These are phyloP conservation scores for Phragmites australis DNA, from an alignment of 176 grass and related monocot species.

Conservation along the genomic window DNA sequence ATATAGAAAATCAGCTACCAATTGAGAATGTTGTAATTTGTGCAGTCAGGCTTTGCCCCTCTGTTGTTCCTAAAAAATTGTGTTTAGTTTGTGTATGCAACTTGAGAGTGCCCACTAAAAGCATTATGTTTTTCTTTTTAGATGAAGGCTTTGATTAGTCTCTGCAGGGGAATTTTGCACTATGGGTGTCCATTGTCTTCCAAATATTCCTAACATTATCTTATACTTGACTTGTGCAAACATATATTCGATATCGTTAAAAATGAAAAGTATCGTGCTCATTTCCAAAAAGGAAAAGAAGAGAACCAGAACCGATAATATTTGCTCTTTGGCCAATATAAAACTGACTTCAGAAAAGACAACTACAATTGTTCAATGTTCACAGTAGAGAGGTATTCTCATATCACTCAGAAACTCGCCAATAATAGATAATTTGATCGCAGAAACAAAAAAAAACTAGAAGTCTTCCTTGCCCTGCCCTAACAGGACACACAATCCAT, in stretches of 20 bases:
- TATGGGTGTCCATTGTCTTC: neutral
- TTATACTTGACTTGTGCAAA: constrained; percentile 19
- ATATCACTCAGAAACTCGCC: constrained; percentile 17
- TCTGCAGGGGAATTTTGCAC: constrained; percentile 12
- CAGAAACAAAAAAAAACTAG: constrained; percentile 24
- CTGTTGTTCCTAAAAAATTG: neutral
- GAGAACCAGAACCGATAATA: neutral
- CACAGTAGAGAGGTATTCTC: constrained; percentile 30
- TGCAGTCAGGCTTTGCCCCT: neutral
- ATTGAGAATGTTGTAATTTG: neutral
- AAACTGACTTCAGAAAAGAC: constrained; percentile 31
- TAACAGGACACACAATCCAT: constrained; percentile 16
- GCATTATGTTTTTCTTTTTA: constrained; percentile 31
- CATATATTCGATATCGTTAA: constrained; percentile 21
- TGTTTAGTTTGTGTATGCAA: neutral
- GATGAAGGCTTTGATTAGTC: neutral
- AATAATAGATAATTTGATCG: constrained; percentile 33
- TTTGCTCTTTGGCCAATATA: neutral
- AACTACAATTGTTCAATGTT: constrained; percentile 24
- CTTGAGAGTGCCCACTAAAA: neutral
- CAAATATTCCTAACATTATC: constrained; percentile 15
- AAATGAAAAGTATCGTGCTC: constrained; percentile 4
- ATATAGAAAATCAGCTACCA: constrained; percentile 9
- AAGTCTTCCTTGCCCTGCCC: constrained; percentile 24
- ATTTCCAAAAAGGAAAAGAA: neutral